phyloP scores from a whole-genome alignment of 2,329 filamentous ascomycete species.

The Botrytis fragariae region DNA sequence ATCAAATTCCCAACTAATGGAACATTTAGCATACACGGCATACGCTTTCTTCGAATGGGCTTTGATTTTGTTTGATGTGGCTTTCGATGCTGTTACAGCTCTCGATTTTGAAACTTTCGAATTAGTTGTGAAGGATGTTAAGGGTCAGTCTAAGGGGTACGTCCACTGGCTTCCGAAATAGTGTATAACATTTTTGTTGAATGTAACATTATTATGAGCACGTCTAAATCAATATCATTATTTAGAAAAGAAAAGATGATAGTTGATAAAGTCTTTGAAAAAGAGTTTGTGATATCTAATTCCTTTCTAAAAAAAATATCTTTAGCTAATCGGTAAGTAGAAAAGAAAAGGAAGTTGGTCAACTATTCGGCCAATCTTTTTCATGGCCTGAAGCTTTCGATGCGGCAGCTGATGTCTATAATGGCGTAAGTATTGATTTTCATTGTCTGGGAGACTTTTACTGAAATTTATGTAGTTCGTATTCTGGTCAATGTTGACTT shows the following conservation, averaged over 20 bases:
- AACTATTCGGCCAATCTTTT: constrained; percentile 69
- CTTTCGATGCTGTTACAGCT: constrained; percentile 91
- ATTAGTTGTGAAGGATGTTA: constrained; percentile 81
- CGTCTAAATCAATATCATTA: constrained; percentile 38
- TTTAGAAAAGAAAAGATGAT: constrained; percentile 44
- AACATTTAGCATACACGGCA: constrained; percentile 77
- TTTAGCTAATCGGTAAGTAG: constrained; percentile 46
- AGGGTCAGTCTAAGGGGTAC: constrained; percentile 95
- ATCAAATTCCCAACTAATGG: neutral
- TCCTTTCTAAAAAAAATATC: constrained; percentile 32
- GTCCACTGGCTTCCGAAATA: constrained; percentile 94
- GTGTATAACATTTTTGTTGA: constrained; percentile 48
- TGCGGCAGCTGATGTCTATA: constrained; percentile 83
- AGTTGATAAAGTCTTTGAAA: constrained; percentile 57
- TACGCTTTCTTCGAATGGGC: constrained; percentile 99
- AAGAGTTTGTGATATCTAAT: constrained; percentile 60
- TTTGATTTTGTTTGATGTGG: constrained; percentile 90
- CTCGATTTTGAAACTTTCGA: constrained; percentile 90
- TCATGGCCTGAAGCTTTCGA: constrained; percentile 74
- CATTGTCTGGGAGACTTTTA: neutral
- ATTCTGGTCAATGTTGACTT: constrained; percentile 94
- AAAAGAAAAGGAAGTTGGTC: constrained; percentile 70
- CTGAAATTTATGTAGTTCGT: constrained; percentile 60
- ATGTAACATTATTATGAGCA: constrained; percentile 33
- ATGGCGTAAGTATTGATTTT: constrained; percentile 62